Conservation (phyloP, 192 early-diverging fungal species). For the Coemansia sp. region DNA sequence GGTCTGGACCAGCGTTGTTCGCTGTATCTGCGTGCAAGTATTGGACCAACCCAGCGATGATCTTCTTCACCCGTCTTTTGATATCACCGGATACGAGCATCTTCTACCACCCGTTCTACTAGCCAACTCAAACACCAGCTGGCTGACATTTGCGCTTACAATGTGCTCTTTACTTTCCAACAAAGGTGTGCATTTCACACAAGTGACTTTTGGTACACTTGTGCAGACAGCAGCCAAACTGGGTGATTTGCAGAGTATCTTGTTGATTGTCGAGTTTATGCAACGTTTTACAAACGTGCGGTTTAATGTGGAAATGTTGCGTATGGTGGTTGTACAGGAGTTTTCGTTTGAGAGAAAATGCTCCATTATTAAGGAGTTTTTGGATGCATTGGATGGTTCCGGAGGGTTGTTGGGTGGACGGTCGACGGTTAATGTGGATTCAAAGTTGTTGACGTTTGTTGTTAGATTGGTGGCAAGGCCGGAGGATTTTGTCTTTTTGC, state of each 20-base stretch:
- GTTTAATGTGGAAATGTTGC: slow-evolving; percentile 27
- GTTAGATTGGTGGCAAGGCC: not conserved
- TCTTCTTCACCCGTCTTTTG: slow-evolving; percentile 10
- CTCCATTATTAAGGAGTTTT: not conserved
- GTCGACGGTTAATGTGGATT: slow-evolving; percentile 6
- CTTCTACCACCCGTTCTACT: not conserved
- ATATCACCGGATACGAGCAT: not conserved
- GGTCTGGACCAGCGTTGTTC: slow-evolving; percentile 25
- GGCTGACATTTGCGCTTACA: slow-evolving; percentile 20
- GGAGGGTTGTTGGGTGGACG: not conserved
- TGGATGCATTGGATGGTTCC: not conserved
- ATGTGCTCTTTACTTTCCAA: not conserved
- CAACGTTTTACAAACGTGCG: slow-evolving; percentile 1
- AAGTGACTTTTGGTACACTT: slow-evolving; percentile 16
- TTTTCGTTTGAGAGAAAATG: slow-evolving; percentile 8
- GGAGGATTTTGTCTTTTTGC: not conserved
- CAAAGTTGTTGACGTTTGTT: slow-evolving; percentile 7
- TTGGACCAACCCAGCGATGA: not conserved
- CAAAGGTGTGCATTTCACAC: slow-evolving; percentile 12
- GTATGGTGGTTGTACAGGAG: slow-evolving; percentile 2
- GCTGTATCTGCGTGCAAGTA: slow-evolving; percentile 25
- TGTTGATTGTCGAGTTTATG: slow-evolving; percentile 11
- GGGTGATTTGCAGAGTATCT: not conserved
- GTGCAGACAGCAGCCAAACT: slow-evolving; percentile 7
- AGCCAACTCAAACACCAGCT: not conserved